A percentile compares a stretch with the other conserved stretches of the same genome.
phyloP scores from a whole-genome alignment of 2,329 filamentous ascomycete species.

The Ambrosiella xylebori region DNA sequence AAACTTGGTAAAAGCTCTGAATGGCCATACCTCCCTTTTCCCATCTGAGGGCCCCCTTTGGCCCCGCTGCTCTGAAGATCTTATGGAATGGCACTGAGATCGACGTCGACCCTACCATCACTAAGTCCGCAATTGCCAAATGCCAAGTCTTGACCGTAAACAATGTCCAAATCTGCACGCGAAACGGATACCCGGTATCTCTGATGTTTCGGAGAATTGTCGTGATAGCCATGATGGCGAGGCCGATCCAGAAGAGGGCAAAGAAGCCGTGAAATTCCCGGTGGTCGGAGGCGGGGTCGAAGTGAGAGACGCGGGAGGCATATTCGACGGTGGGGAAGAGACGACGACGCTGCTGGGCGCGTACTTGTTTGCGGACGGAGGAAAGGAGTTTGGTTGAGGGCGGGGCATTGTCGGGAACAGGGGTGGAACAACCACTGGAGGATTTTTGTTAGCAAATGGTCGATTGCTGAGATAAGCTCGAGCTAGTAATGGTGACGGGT shows the following conservation, averaged over 20 bases:
- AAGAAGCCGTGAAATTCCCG: slow-evolving; percentile 95
- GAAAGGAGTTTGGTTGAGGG: slow-evolving; percentile 79
- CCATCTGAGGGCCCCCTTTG: slow-evolving; percentile 47
- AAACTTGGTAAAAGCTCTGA: slow-evolving; percentile 64
- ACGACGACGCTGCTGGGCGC: slow-evolving; percentile 63
- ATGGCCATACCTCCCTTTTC: slow-evolving; percentile 56
- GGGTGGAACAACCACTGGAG: slow-evolving; percentile 64
- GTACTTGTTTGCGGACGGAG: slow-evolving; percentile 64
- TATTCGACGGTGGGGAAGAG: slow-evolving; percentile 91
- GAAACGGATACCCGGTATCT: slow-evolving; percentile 75
- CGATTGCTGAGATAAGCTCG: background rate
- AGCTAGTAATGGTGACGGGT: background rate
- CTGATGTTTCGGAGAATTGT: slow-evolving; percentile 86
- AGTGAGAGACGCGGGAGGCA: slow-evolving; percentile 78
- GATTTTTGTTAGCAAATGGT: background rate
- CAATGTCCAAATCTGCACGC: slow-evolving; percentile 71
- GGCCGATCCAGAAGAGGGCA: slow-evolving; percentile 90
- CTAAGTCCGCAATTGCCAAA: slow-evolving; percentile 61
- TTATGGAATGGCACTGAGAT: slow-evolving; percentile 58
- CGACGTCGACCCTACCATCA: slow-evolving; percentile 66
- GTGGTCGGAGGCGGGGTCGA: slow-evolving; percentile 83
- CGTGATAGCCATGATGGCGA: slow-evolving; percentile 93
- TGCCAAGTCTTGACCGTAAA: slow-evolving; percentile 84
- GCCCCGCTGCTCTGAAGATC: slow-evolving; percentile 35
- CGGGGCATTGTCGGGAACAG: slow-evolving; percentile 75